Evolutionary conservation across 148 eudicot species (phyloP).

Genomic region (Vaccinium myrtillus): DNA sequence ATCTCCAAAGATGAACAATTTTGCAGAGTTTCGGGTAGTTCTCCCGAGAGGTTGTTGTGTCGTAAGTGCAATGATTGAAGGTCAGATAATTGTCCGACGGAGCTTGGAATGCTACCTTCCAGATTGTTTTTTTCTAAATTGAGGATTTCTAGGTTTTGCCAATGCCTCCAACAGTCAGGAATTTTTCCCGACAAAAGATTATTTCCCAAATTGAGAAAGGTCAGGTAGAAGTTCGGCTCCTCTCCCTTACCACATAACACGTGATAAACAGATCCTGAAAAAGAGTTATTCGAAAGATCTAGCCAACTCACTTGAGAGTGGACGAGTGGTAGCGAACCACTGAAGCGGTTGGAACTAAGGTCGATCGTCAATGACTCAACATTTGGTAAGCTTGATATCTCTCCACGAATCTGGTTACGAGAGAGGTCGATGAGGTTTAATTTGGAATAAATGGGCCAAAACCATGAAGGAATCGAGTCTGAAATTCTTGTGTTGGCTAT

Average conservation of each 20-base stretch:
- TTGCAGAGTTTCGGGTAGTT: conserved; percentile 8
- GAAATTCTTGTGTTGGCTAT: conserved; percentile 8
- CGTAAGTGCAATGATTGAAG: neutral
- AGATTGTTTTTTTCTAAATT: conserved; percentile 19
- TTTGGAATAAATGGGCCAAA: neutral
- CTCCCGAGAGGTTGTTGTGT: conserved; percentile 10
- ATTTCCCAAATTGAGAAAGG: neutral
- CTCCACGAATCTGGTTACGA: neutral
- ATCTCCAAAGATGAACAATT: neutral
- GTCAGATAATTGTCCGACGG: neutral
- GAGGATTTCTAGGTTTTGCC: neutral
- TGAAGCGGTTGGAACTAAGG: conserved; percentile 5
- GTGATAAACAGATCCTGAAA: conserved; percentile 10
- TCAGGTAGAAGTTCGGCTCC: neutral
- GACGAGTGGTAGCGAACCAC: neutral
- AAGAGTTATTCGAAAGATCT: conserved; percentile 13
- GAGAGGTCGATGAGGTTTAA: neutral
- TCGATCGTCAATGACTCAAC: neutral
- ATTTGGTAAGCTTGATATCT: neutral
- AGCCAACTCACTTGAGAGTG: neutral
- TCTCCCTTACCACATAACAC: neutral
- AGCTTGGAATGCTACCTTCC: conserved; percentile 8
- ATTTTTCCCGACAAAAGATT: neutral
- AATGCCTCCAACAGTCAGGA: neutral
- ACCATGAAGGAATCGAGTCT: neutral